Conservation (phyloP, 2,329 filamentous ascomycete genomes). For the Aureobasidium subglaciale region DNA sequence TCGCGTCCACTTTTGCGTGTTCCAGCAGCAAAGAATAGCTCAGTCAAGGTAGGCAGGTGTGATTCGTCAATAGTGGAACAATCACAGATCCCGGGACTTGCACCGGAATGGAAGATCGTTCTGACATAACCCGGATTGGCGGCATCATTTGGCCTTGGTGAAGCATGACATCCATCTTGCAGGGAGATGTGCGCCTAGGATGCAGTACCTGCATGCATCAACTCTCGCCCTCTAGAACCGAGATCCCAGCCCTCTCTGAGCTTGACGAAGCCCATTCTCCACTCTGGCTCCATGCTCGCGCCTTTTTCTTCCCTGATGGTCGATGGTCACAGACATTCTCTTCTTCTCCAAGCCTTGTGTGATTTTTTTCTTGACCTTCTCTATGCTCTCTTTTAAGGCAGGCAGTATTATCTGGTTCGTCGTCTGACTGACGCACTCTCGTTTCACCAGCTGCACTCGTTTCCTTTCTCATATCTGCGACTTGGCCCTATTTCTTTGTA, state of each 20-base stretch:
- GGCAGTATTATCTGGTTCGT: slow-evolving; percentile 8
- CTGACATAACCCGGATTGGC: neutral
- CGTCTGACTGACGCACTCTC: slow-evolving; percentile 14
- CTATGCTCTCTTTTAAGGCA: slow-evolving; percentile 12
- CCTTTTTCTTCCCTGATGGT: slow-evolving; percentile 5
- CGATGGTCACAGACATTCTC: neutral
- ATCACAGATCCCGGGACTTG: neutral
- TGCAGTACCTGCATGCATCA: slow-evolving; percentile 15
- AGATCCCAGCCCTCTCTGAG: slow-evolving; percentile 12
- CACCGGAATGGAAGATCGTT: neutral
- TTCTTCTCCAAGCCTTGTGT: neutral
- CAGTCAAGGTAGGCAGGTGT: neutral
- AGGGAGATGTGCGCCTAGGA: slow-evolving; percentile 10
- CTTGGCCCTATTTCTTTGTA: slow-evolving; percentile 10
- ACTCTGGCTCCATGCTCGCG: slow-evolving; percentile 12
- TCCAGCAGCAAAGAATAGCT: neutral
- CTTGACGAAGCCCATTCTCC: slow-evolving; percentile 11
- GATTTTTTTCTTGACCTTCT: neutral
- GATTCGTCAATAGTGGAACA: neutral
- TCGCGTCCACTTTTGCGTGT: neutral
- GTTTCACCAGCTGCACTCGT: slow-evolving; percentile 15
- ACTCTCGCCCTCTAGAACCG: slow-evolving; percentile 14
- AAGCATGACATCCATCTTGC: slow-evolving; percentile 15
- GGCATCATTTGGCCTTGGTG: slow-evolving; percentile 4
- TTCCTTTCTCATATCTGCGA: slow-evolving; percentile 13